Conservation (phyloP, 1,284 basidiomycete species). For the Leccinum subatratum region DNA sequence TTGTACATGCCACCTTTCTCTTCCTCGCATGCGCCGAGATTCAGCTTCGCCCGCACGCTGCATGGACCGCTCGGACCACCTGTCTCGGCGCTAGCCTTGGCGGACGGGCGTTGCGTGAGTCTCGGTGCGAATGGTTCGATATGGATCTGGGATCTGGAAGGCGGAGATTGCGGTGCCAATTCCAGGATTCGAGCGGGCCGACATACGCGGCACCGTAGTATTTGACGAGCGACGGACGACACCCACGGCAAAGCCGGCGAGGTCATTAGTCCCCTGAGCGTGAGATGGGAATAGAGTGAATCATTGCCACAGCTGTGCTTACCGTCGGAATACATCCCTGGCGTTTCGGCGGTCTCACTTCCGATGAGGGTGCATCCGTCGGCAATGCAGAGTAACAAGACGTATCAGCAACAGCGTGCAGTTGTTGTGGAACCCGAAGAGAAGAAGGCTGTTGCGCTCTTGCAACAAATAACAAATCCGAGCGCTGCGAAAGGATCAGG, state of each 20-base stretch:
- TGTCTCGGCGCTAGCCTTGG: constrained; percentile 61
- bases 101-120: constrained; percentile 76
- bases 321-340: no score
- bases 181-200: constrained; percentile 10
- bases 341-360: no score
- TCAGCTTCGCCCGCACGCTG: constrained; percentile 67
- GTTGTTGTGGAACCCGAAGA: constrained; percentile 95
- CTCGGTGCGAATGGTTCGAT: constrained; percentile 64
- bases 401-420: constrained; percentile 88
- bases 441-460: constrained; percentile 83
- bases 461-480: constrained; percentile 98
- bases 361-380: no score
- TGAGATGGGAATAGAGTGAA: no score
- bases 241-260: no score
- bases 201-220: constrained; percentile 45
- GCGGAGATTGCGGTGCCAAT: constrained; percentile 47
- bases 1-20: constrained; percentile 55
- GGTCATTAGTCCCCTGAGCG: no score
- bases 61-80: constrained; percentile 63
- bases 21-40: constrained; percentile 47
- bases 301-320: no score
- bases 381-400: constrained; percentile 69
- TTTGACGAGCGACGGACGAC: constrained; percentile 65
- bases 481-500: constrained; percentile 86
- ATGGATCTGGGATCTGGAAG: constrained; percentile 81